Evolutionary conservation across 345 rosid genomes (phyloP).

Genomic region (Raphanus raphanistrum): DNA sequence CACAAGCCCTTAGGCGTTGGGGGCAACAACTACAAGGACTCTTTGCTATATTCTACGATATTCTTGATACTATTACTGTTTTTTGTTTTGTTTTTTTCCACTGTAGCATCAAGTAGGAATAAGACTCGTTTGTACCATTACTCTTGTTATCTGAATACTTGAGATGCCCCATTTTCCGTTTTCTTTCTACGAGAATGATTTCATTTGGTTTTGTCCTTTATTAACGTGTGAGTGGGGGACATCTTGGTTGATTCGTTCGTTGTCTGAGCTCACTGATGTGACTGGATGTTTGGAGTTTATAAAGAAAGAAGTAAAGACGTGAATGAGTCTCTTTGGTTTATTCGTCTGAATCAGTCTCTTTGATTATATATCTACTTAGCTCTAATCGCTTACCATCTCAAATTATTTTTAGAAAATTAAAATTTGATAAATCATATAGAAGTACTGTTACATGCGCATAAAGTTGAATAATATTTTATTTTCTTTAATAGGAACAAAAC

Average conservation of each 20-base stretch:
- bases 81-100: background rate
- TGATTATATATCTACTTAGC: too few species aligned
- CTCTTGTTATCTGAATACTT: background rate
- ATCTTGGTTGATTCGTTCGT: background rate
- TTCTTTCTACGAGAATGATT: background rate
- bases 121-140: background rate
- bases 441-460: background rate
- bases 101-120: background rate
- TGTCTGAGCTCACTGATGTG: conserved; percentile 1
- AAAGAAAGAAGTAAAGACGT: background rate
- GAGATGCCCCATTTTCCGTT: background rate
- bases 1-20: conserved; percentile 6
- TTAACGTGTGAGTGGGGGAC: background rate
- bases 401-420: background rate
- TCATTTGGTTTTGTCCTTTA: background rate
- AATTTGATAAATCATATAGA: background rate
- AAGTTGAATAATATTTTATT: background rate
- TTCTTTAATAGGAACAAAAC: too few species aligned
- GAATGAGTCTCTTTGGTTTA: background rate
- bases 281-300: background rate
- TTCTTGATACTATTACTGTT: background rate
- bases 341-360: too few species aligned
- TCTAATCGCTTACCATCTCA: background rate
- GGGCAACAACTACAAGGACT: background rate
- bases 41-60: background rate